Percentiles rank a stretch among this genome's conserved stretches.
Conservation (phyloP, 2,329 filamentous ascomycete genomes). For the Penicillium sp. region DNA sequence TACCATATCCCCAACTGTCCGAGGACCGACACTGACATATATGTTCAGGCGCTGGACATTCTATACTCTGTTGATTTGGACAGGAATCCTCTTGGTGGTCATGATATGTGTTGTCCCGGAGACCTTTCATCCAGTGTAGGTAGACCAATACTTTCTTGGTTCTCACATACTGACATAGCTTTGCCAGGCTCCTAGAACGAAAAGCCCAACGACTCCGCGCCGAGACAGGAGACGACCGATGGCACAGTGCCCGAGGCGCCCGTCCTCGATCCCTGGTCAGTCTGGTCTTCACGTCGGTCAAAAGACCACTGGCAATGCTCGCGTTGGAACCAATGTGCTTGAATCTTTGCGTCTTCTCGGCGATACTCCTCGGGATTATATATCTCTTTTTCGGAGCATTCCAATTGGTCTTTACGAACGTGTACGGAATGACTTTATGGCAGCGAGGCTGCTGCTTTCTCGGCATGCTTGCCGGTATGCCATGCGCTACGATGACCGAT, state of each 20-base stretch:
- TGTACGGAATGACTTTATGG: slow-evolving; percentile 73
- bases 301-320: slow-evolving; percentile 72
- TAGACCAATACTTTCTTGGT: too few species aligned
- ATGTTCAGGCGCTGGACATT: slow-evolving; percentile 83
- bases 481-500: slow-evolving; percentile 40
- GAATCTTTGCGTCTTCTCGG: slow-evolving; percentile 73
- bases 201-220: not conserved
- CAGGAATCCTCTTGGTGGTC: slow-evolving; percentile 52
- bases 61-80: slow-evolving; percentile 80
- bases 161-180: too few species aligned
- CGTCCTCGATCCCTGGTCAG: too few species aligned
- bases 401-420: slow-evolving; percentile 67
- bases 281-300: slow-evolving; percentile 52
- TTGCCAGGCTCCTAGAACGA: too few species aligned
- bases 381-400: slow-evolving; percentile 91
- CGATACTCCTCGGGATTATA: slow-evolving; percentile 75
- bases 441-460: slow-evolving; percentile 76
- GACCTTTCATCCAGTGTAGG: slow-evolving; percentile 65
- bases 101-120: slow-evolving; percentile 65
- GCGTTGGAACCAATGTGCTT: slow-evolving; percentile 79
- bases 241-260: too few species aligned
- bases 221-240: not conserved
- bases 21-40: too few species aligned
- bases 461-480: slow-evolving; percentile 45
- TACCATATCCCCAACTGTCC: too few species aligned